These are phyloP conservation scores for Aurinia saxatilis DNA, from an alignment of 345 rosid species.

Conservation along the genomic window DNA sequence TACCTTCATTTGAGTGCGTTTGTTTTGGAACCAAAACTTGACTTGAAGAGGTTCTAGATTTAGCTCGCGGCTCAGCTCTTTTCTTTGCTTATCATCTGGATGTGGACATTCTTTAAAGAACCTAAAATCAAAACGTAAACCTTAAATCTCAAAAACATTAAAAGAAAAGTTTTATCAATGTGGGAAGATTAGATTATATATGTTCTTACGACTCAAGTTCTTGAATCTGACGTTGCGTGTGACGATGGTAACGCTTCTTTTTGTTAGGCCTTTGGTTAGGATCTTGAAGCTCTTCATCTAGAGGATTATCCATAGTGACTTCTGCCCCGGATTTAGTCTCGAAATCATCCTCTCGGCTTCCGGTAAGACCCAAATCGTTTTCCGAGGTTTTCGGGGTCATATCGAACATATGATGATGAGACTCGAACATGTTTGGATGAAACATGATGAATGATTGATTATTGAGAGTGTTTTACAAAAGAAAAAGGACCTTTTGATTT, in stretches of 20 bases:
- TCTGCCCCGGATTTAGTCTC: constrained; percentile 80
- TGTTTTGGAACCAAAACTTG: constrained; percentile 98
- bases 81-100: constrained; percentile 95
- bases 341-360: constrained; percentile 60
- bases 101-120: constrained; percentile 94
- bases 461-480: not conserved
- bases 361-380: constrained; percentile 41
- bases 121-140: constrained; percentile 31
- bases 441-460: constrained; percentile 37
- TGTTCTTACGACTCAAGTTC: constrained; percentile 86
- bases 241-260: constrained; percentile 94
- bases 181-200: not conserved
- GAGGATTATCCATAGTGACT: constrained; percentile 45
- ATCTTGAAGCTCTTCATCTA: constrained; percentile 62
- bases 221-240: constrained; percentile 90
- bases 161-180: too few relatives aligned
- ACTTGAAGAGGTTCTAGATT: constrained; percentile 79
- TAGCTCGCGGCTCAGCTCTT: constrained; percentile 72
- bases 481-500: not conserved
- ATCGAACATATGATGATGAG: constrained; percentile 57
- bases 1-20: constrained; percentile 98
- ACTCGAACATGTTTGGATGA: constrained; percentile 67
- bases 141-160: not conserved
- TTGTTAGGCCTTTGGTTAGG: constrained; percentile 62
- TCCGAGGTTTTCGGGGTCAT: constrained; percentile 53